Base-by-base conservation (phyloP, 495 filamentous ascomycete genomes). In the Penicillium crystallinum region DNA sequence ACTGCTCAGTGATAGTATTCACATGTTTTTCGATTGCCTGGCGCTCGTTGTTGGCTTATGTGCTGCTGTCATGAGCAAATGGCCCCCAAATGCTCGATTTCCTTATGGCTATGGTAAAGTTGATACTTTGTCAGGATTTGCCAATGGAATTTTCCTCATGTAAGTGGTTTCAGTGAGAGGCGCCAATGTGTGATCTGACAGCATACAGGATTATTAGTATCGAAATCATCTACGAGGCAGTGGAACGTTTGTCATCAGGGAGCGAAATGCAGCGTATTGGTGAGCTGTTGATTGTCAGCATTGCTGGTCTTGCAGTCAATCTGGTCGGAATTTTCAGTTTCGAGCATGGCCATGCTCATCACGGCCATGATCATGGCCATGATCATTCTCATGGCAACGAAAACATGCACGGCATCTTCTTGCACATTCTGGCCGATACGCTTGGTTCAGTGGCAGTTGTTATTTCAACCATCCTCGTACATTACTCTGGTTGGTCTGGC, bases 1-100 rank as follows among this genome's bases (percentile, higher is more conserved):
- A 1, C 77, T 99, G 3, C 83, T 99, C 4, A 96, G 90, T 58
- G 93, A 99, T 68, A 96, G 90, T 62, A 95, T 99, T 54, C 93
- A 99, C 69, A 99, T 99, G 93, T 95, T 99, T 64, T 99, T 99
- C 56, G 93, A 99, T 67, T 99, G 93, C 57, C 79, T 96, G 12
- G 93, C 93, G 17, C 78, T 99, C 18, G 85, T 87, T 1, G 89
- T 97, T 14, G 93, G 93, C 12, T 79, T 99, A 8, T 89, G 89
- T 58, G 93, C 93, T n/a, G 86, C 95, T 10, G 90, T 99, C 11
- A 92, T 95, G 78, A 95, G 89, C 64, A 97, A 97, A 69, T 97
- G 92, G 92, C 90, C 91, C 1, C 86, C 91, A 1, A 95, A 84
- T 62, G 74, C 84, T 55, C 70, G 85, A 17, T 97, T 96, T 56